phyloP scores from a whole-genome alignment of 2,329 filamentous ascomycete species.

The Ceratocystis cubensis region DNA sequence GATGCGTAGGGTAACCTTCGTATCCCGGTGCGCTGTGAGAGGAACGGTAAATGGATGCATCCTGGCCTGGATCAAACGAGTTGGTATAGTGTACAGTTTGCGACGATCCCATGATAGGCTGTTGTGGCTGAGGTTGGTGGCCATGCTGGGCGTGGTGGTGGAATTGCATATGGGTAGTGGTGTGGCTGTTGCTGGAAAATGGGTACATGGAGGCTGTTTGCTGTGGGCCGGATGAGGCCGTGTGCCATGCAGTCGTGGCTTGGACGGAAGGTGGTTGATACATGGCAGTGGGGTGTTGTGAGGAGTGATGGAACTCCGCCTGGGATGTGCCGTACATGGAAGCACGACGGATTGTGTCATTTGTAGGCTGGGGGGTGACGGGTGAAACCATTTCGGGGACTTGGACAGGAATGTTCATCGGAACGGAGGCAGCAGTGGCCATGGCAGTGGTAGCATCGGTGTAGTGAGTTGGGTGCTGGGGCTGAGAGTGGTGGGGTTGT shows the following conservation, averaged over 20 bases:
- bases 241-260: not conserved
- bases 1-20: not conserved
- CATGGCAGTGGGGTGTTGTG: not conserved
- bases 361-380: not conserved
- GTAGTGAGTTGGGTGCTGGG: not conserved
- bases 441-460: not conserved
- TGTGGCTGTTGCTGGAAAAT: not conserved
- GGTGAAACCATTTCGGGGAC: constrained; percentile 8
- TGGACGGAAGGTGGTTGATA: not conserved
- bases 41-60: not conserved
- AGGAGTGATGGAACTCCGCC: not conserved
- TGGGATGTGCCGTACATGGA: not conserved
- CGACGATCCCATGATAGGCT: not conserved
- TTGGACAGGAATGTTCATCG: constrained; percentile 1
- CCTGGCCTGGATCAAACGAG: not conserved
- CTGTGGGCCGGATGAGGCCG: not conserved
- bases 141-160: not conserved
- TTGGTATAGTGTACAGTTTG: not conserved
- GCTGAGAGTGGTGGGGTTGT: not conserved
- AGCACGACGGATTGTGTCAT: not conserved
- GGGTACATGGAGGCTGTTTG: not conserved
- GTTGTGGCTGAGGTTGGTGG: not conserved
- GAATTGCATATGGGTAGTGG: not conserved
- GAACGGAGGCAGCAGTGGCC: not conserved
- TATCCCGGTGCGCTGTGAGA: not conserved